phyloP scores from a whole-genome alignment of 208 protist species.

The Tritrichomonas musculus region DNA sequence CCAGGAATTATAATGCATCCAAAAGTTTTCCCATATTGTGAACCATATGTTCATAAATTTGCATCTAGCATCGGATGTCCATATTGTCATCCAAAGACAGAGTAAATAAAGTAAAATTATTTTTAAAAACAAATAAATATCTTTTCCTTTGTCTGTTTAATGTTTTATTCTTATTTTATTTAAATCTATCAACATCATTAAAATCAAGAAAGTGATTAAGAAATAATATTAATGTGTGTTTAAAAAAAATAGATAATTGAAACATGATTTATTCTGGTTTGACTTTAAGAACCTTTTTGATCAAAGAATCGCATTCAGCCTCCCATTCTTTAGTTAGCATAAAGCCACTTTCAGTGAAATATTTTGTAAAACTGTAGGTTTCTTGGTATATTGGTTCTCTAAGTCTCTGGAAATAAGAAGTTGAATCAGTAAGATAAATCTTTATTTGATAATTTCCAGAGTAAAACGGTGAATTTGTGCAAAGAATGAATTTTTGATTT shows the following conservation, averaged over 20 bases:
- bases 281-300: not conserved
- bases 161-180: no score
- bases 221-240: not conserved
- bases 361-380: not conserved
- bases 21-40: not conserved
- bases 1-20: not conserved
- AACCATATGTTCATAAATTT: no score
- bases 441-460: not conserved
- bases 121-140: no score
- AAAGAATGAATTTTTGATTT: constrained; percentile 11
- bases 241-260: not conserved
- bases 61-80: no score
- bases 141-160: no score
- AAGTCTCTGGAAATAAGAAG: not conserved
- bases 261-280: not conserved
- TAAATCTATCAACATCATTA: no score
- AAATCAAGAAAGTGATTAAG: not conserved
- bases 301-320: not conserved
- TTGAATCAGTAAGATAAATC: not conserved
- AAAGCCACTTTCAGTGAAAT: constrained; percentile 2
- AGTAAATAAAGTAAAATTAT: no score
- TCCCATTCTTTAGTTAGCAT: not conserved
- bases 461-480: not conserved
- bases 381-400: not conserved
- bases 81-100: no score